Conservation (phyloP, 148 eudicot species). For the Heliamphora exappendiculata region DNA sequence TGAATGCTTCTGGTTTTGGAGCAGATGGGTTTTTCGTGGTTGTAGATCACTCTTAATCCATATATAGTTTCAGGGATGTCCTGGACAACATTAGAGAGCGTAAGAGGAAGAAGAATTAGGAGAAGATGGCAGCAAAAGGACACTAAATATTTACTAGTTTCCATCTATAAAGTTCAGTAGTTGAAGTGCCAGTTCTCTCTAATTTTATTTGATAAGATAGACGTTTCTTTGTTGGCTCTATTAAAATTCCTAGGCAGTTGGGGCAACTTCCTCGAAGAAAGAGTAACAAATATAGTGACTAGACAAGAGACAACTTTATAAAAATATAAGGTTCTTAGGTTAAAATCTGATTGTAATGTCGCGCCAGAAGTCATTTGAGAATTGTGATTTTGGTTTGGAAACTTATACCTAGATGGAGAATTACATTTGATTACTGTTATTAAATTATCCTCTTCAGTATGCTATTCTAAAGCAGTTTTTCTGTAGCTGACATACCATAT, state of each 20-base stretch:
- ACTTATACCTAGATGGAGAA: too few species aligned
- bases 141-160: neutral
- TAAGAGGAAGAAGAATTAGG: neutral
- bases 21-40: neutral
- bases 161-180: neutral
- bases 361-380: too few species aligned
- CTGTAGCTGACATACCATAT: too few species aligned
- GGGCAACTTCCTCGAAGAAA: neutral
- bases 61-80: neutral
- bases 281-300: neutral
- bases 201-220: neutral
- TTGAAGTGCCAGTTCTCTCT: neutral
- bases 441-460: too few species aligned
- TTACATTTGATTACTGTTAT: neutral
- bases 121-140: neutral
- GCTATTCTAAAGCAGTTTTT: too few species aligned
- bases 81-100: neutral
- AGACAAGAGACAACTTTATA: neutral
- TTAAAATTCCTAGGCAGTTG: neutral
- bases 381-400: too few species aligned
- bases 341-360: too few species aligned
- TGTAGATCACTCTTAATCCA: neutral
- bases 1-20: neutral
- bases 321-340: neutral
- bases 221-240: neutral